Percentiles rank a stretch among this genome's conserved stretches.
These are phyloP conservation scores for Alternaria ventricosa DNA, from an alignment of 2,329 filamentous ascomycete species.

Conservation along the genomic window DNA sequence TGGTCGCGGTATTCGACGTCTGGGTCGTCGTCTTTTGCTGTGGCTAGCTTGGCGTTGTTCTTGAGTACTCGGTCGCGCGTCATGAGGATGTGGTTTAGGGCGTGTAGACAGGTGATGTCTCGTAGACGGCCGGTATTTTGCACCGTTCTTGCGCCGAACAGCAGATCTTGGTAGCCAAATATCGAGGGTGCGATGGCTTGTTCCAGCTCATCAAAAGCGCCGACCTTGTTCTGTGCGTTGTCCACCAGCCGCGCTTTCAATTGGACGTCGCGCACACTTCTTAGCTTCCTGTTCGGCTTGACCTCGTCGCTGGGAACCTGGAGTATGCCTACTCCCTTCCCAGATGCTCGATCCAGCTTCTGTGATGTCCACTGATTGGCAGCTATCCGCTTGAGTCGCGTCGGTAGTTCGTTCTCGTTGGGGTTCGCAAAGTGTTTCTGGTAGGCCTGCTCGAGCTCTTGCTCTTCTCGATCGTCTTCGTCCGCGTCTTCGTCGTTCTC, in stretches of 20 bases:
- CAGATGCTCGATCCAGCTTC: conserved; percentile 42
- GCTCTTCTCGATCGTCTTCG: conserved; percentile 25
- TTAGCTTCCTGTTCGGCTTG: conserved; percentile 28
- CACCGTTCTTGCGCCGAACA: conserved; percentile 75
- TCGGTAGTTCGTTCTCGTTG: conserved; percentile 65
- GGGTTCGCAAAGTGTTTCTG: conserved; percentile 78
- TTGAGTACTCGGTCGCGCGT: conserved; percentile 91
- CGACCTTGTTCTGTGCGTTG: conserved; percentile 41
- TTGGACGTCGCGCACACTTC: conserved; percentile 34
- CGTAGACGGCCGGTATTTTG: conserved; percentile 73
- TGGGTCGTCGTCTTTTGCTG: conserved; percentile 66
- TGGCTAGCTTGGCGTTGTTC: conserved; percentile 81
- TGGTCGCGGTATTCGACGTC: conserved; percentile 83
- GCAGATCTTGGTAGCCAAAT: conserved; percentile 81
- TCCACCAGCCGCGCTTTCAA: conserved; percentile 43
- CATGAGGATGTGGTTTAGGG: conserved; percentile 91
- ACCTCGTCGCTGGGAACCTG: conserved; percentile 33
- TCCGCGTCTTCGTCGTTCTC: conserved; percentile 45
- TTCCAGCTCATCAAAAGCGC: conserved; percentile 66
- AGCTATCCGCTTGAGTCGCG: conserved; percentile 56
- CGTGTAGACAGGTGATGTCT: conserved; percentile 78
- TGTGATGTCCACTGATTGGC: conserved; percentile 58
- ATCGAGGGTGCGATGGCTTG: conserved; percentile 72
- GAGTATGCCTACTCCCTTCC: conserved; percentile 29
- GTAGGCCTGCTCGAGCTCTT: conserved; percentile 69